Evolutionary conservation across 176 grass and related monocot species (phyloP), one percentile per base, ranked within the genome.

Genomic region (Paspalum vaginatum): DNA sequence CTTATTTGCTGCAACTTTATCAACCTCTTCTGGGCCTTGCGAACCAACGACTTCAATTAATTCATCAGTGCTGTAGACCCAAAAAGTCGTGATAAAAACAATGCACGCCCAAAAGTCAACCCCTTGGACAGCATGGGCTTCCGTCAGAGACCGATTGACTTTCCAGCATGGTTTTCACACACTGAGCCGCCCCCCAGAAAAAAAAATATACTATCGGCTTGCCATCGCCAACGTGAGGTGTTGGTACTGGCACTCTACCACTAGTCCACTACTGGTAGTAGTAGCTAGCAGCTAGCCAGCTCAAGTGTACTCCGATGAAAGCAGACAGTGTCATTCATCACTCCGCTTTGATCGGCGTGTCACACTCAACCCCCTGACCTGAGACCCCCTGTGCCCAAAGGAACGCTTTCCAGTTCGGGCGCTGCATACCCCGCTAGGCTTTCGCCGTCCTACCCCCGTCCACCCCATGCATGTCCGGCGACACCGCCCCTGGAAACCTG

Each of bases 401-500:
- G 58, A 76, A 12, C 48, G 73, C 79, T 74, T 89, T 79, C 88
- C 83, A 74, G 45, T 89, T 89, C 49, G 45, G 83, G 88, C 78
- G 87, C 83, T 66, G 70, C 78, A 82, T 37, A 49, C 59, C 47
- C 68, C 27, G 20, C 5, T 89, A 85, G 83, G 49, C 83, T 65
- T 66, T 85, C 48, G 88, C 83, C 83, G 83, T 18, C 86, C 74
- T 88, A 88, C 20, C 62, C 32, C 56, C 50, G 6, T 12, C 52
- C 52, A 14, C n/a, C 69, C 50, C 69, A 61, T 87, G 61, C 37
- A 43, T 68, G 45, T 1, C 44, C 74, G 48, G 80, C 73, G 79
- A 68, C 66, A 78, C 49, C 49, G 5, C 26, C 49, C 72, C 87
- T 73, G 87, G 26, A 89, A 89, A 82, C 53, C 68, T 85, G 77